Evolutionary conservation across 1,284 basidiomycete genomes (phyloP).

Genomic region (Malassezia psittaci): DNA sequence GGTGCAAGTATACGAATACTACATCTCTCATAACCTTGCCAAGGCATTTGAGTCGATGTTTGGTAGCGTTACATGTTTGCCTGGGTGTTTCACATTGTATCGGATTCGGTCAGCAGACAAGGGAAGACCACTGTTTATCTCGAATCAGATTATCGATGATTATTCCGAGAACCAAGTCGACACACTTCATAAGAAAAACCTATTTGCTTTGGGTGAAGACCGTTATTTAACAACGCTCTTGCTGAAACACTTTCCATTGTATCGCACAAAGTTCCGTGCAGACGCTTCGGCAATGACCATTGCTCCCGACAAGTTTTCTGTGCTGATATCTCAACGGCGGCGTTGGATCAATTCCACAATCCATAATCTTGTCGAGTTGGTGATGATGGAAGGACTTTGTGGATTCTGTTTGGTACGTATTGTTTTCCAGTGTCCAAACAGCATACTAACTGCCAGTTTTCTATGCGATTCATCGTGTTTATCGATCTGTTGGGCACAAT

Average conservation of each 20-base stretch:
- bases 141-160: slow-evolving; percentile 78
- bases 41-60: slow-evolving; percentile 97
- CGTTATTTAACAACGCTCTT: slow-evolving; percentile 90
- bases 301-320: slow-evolving; percentile 66
- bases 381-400: slow-evolving; percentile 84
- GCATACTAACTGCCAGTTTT: slow-evolving; percentile 52
- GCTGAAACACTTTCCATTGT: slow-evolving; percentile 56
- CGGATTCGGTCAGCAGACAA: slow-evolving; percentile 44
- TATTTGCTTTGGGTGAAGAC: slow-evolving; percentile 94
- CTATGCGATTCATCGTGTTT: slow-evolving; percentile 96
- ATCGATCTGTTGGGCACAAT: slow-evolving; percentile 71
- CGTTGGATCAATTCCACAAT: slow-evolving; percentile 99
- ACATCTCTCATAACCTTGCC: slow-evolving; percentile 63
- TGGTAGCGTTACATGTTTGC: slow-evolving; percentile 93
- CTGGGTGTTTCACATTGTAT: slow-evolving; percentile 53
- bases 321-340: slow-evolving; percentile 89
- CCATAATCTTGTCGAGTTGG: slow-evolving; percentile 85
- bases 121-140: slow-evolving; percentile 50
- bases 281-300: slow-evolving; percentile 67
- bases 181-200: slow-evolving; percentile 77
- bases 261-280: slow-evolving; percentile 82
- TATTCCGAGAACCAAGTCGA: slow-evolving; percentile 94
- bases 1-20: slow-evolving; percentile 66
- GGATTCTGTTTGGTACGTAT: slow-evolving; percentile 61
- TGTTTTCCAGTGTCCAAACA: too few species aligned